Conservation (phyloP, 805 yeast species). For the Metschnikowia corniflorae region DNA sequence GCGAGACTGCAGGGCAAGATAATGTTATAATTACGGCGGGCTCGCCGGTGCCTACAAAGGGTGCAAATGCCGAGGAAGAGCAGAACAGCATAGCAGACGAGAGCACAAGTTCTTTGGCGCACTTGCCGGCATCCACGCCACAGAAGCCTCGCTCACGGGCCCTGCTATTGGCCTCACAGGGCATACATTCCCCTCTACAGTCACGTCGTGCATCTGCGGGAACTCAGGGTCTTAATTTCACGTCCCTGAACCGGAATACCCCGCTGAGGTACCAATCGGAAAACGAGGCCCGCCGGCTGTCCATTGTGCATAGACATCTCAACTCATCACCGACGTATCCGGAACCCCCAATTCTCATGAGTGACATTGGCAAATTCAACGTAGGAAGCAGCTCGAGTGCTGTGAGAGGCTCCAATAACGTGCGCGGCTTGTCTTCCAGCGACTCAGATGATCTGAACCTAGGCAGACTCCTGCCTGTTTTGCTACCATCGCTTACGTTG, state of each 20-base stretch:
- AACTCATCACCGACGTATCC: constrained; percentile 44
- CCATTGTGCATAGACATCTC: constrained; percentile 32
- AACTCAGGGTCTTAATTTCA: constrained; percentile 6
- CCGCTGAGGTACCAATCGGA: constrained; percentile 9
- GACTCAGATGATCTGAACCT: constrained; percentile 9
- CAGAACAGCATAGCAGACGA: not conserved
- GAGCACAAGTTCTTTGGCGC: constrained; percentile 5
- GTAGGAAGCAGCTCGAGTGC: constrained; percentile 16
- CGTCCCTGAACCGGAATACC: constrained; percentile 8
- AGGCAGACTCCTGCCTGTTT: constrained; percentile 18
- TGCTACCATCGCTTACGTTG: constrained; percentile 7
- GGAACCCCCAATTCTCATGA: constrained; percentile 39
- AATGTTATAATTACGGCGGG: too few relatives aligned
- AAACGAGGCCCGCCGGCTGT: constrained; percentile 19
- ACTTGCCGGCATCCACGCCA: constrained; percentile 12
- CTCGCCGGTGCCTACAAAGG: too few relatives aligned
- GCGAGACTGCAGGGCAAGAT: not conserved
- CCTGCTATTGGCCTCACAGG: constrained; percentile 7
- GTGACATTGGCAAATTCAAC: constrained; percentile 28
- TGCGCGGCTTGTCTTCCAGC: constrained; percentile 2
- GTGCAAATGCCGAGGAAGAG: not conserved
- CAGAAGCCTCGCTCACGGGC: constrained; percentile 8
- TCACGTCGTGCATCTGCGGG: not conserved
- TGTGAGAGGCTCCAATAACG: not conserved
- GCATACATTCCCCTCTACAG: constrained; percentile 1